These are phyloP conservation scores for Boletus sensibilis DNA, from an alignment of 768 basidiomycete genomes.

Conservation along the genomic window DNA sequence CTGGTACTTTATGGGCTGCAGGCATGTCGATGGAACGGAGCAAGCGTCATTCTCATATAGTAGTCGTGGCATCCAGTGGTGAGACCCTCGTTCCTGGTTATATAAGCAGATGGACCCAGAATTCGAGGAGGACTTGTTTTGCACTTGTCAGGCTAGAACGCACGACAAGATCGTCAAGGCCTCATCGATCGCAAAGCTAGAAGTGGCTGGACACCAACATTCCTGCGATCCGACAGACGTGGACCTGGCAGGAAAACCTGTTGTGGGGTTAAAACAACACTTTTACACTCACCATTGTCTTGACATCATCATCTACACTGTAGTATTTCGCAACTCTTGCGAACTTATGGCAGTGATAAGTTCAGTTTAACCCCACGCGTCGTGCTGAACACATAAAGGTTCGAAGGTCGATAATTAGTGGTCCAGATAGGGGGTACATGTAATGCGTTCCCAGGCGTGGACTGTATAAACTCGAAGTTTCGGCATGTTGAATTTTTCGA, in stretches of 20 bases:
- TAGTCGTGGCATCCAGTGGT: neutral
- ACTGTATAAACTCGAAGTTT: constrained; percentile 5
- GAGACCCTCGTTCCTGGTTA: constrained; percentile 10
- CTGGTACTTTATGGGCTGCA: constrained; percentile 24
- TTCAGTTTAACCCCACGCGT: no score
- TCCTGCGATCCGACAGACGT: neutral
- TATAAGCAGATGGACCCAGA: constrained; percentile 11
- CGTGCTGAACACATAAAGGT: no score
- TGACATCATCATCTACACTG: no score
- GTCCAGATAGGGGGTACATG: neutral
- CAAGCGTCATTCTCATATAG: constrained; percentile 5
- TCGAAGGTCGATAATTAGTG: no score
- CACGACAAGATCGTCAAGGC: neutral
- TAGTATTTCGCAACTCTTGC: neutral
- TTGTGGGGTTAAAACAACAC: neutral
- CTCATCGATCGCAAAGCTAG: neutral
- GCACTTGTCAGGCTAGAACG: neutral
- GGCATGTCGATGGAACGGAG: constrained; percentile 22
- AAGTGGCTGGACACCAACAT: neutral
- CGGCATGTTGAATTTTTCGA: constrained; percentile 12
- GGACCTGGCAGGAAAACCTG: neutral
- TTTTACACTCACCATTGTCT: neutral
- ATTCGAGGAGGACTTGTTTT: neutral
- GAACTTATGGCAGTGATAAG: neutral
- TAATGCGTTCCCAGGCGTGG: constrained; percentile 24